Conservation (phyloP, 768 basidiomycete species). For the Podaxis pistillaris region DNA sequence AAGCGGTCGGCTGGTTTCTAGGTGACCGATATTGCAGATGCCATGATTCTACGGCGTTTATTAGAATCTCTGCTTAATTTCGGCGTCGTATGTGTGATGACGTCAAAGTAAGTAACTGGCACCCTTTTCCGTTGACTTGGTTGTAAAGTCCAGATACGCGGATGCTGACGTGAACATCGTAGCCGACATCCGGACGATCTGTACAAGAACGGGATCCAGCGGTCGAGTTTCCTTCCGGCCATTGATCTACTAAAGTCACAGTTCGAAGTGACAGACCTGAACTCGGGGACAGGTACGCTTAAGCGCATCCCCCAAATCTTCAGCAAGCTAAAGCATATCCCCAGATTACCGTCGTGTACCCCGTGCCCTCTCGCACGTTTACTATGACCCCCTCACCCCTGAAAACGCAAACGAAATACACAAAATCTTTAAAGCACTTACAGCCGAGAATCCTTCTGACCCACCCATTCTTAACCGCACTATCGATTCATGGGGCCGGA, state of each 20-base stretch:
- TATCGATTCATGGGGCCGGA: constrained; percentile 90
- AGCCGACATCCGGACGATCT: constrained; percentile 97
- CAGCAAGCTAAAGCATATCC: neutral
- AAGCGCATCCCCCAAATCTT: neutral
- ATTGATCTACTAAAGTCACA: constrained; percentile 89
- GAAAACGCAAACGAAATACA: constrained; percentile 68
- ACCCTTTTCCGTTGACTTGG: neutral
- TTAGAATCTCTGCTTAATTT: constrained; percentile 83
- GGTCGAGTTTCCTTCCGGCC: constrained; percentile 90
- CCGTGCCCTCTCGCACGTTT: constrained; percentile 89
- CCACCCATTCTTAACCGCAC: constrained; percentile 59
- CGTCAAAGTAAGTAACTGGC: constrained; percentile 77
- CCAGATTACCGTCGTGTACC: constrained; percentile 94
- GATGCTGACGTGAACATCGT: constrained; percentile 9
- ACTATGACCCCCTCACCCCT: constrained; percentile 76
- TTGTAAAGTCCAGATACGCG: neutral
- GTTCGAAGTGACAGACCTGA: constrained; percentile 87
- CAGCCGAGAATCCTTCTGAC: constrained; percentile 51
- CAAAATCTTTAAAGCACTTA: constrained; percentile 80
- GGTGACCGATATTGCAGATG: constrained; percentile 97
- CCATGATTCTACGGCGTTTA: constrained; percentile 93
- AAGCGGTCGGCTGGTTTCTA: constrained; percentile 23
- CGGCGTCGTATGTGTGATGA: constrained; percentile 94
- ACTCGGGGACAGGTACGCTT: constrained; percentile 85
- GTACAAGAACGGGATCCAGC: constrained; percentile 98